A percentile compares a stretch with the other conserved stretches of the same genome.
Conservation (phyloP, 148 eudicot genomes). For the Camellia japonica region DNA sequence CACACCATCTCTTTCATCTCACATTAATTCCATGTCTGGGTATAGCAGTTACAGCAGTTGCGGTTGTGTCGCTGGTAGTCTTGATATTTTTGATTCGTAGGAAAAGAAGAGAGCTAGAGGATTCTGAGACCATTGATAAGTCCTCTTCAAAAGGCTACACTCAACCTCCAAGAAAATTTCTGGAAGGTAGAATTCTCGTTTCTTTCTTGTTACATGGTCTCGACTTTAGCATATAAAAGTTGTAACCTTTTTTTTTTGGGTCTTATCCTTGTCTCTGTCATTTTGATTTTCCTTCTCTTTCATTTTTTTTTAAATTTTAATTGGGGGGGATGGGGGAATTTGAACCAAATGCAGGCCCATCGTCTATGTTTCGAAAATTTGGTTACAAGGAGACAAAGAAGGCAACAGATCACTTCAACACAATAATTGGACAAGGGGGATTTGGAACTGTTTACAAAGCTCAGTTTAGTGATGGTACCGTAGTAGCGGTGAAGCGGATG, state of each 20-base stretch:
- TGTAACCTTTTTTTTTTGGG: not conserved
- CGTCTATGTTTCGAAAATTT: slow-evolving; percentile 66
- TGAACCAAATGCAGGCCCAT: slow-evolving; percentile 51
- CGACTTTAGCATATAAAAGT: not conserved
- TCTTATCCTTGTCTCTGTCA: not conserved
- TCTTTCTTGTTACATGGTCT: not conserved
- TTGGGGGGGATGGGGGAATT: not conserved
- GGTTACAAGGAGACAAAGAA: slow-evolving; percentile 80
- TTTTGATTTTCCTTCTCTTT: not conserved
- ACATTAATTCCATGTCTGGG: slow-evolving; percentile 62
- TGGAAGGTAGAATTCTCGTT: slow-evolving; percentile 52
- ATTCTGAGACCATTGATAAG: slow-evolving; percentile 41
- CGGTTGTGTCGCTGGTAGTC: slow-evolving; percentile 51
- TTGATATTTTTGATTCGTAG: slow-evolving; percentile 63
- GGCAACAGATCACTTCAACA: slow-evolving; percentile 72
- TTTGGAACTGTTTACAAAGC: slow-evolving; percentile 91
- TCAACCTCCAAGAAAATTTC: slow-evolving; percentile 53
- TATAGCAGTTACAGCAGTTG: slow-evolving; percentile 59
- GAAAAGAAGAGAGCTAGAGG: slow-evolving; percentile 73
- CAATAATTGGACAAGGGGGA: slow-evolving; percentile 87
- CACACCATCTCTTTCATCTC: slow-evolving; percentile 51
- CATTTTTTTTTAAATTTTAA: not conserved
- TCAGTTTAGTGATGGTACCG: slow-evolving; percentile 61
- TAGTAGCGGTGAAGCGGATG: slow-evolving; percentile 85
- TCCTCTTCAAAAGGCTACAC: slow-evolving; percentile 35